These are phyloP conservation scores for Acer yangbiense DNA, from an alignment of 345 rosid genomes.

Conservation along the genomic window DNA sequence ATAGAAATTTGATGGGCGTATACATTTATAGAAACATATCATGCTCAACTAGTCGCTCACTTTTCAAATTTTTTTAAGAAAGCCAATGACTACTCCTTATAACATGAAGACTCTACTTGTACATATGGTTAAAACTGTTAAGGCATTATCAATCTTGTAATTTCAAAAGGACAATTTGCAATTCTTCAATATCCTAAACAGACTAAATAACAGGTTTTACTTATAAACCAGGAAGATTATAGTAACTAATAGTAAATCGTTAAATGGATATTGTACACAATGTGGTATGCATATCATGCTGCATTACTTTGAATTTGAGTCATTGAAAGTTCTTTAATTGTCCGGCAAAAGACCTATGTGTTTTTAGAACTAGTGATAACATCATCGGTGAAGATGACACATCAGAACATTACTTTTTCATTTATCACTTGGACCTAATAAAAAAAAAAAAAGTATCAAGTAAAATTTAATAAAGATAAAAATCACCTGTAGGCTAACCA, in stretches of 20 bases:
- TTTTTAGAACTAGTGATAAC: neutral
- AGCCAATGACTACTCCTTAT: neutral
- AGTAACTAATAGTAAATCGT: neutral
- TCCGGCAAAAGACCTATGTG: neutral
- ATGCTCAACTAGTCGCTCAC: neutral
- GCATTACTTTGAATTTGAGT: neutral
- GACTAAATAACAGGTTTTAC: neutral
- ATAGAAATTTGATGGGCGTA: neutral
- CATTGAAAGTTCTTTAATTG: neutral
- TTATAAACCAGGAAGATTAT: neutral
- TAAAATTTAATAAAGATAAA: neutral
- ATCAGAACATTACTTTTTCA: neutral
- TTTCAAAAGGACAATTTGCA: neutral
- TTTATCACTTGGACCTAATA: neutral
- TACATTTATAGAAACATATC: neutral
- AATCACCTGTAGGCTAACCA: slow-evolving; percentile 52
- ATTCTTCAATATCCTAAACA: neutral
- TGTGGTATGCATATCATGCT: neutral
- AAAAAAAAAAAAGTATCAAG: neutral
- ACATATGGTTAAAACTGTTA: neutral
- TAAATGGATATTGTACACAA: neutral
- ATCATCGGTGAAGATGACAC: neutral
- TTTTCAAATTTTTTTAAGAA: neutral
- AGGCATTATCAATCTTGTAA: neutral
- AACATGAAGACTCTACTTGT: neutral